Conservation (phyloP, 164 flowering plant genomes). For the Dillenia suffruticosa region DNA sequence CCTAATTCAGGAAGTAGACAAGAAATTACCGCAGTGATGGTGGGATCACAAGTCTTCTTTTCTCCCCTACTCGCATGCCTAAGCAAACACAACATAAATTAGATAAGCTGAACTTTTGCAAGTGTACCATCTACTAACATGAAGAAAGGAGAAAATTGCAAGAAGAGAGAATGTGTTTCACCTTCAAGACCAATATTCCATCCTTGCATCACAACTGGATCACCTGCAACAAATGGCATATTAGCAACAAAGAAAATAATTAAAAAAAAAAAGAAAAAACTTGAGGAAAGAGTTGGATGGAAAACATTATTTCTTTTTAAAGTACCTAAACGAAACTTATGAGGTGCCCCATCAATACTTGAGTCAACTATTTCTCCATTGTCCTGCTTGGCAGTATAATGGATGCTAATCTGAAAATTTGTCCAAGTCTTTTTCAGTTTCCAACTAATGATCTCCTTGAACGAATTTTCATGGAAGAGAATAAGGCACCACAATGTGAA, state of each 20-base stretch:
- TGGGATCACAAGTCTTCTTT: conserved; percentile 38
- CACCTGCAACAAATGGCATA: conserved; percentile 15
- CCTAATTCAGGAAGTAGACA: no score
- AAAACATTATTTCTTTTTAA: no score
- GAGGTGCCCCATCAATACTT: conserved; percentile 23
- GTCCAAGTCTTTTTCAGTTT: no score
- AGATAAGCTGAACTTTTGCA: neutral
- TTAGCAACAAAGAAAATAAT: no score
- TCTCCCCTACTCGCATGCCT: conserved; percentile 56
- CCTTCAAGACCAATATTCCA: conserved; percentile 48
- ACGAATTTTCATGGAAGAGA: no score
- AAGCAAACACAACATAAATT: neutral
- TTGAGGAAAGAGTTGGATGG: no score
- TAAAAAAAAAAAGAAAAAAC: no score
- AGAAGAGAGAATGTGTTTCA: conserved; percentile 4
- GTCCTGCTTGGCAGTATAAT: conserved; percentile 27
- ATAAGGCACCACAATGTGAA: neutral
- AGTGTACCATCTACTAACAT: no score
- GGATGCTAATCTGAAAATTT: conserved; percentile 28
- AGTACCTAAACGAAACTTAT: conserved; percentile 41
- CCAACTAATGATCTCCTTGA: no score
- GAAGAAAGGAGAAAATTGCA: neutral
- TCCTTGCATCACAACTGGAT: conserved; percentile 21
- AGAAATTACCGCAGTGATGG: conserved; percentile 37
- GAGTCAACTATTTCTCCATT: conserved; percentile 36